Conservation (phyloP, 495 filamentous ascomycete genomes). For the Aspergillus bertholletiae region DNA sequence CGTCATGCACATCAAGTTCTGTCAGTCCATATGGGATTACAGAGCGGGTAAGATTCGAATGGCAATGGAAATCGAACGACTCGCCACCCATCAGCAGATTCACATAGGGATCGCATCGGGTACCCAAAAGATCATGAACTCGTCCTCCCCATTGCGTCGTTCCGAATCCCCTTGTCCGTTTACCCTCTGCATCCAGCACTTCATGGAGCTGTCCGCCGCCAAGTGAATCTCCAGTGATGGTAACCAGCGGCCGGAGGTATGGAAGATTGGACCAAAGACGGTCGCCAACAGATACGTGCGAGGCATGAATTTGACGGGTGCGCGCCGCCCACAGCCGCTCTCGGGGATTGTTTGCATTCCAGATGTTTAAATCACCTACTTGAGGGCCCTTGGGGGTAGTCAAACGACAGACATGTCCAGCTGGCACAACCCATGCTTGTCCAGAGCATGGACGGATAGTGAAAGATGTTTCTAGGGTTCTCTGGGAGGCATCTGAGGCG, state of each 20-base stretch:
- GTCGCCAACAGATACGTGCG: constrained; percentile 66
- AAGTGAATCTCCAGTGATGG: constrained; percentile 68
- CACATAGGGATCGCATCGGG: constrained; percentile 73
- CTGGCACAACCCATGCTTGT: constrained; percentile 58
- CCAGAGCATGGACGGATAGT: constrained; percentile 51
- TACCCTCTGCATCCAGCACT: constrained; percentile 34
- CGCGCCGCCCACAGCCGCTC: constrained; percentile 78
- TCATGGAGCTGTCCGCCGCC: constrained; percentile 52
- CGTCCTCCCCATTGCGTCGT: constrained; percentile 48
- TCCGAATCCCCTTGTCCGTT: constrained; percentile 32
- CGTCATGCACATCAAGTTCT: constrained; percentile 75
- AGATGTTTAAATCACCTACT: constrained; percentile 80
- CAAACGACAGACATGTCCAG: constrained; percentile 63
- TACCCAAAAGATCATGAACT: constrained; percentile 73
- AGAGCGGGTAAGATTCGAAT: constrained; percentile 73
- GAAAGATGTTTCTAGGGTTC: constrained; percentile 32
- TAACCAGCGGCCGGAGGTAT: constrained; percentile 69
- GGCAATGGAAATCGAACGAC: constrained; percentile 75
- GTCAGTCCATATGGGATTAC: constrained; percentile 62
- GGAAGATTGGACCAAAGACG: constrained; percentile 74
- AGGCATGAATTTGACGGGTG: constrained; percentile 72
- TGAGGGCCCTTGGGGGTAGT: constrained; percentile 73
- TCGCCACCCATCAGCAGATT: constrained; percentile 67
- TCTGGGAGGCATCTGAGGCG: constrained; percentile 28
- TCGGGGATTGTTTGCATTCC: constrained; percentile 69